Evolutionary conservation across 805 yeast species (phyloP), one percentile per base, ranked within the genome.

Genomic region (Saccharomycopsis guyanensis): DNA sequence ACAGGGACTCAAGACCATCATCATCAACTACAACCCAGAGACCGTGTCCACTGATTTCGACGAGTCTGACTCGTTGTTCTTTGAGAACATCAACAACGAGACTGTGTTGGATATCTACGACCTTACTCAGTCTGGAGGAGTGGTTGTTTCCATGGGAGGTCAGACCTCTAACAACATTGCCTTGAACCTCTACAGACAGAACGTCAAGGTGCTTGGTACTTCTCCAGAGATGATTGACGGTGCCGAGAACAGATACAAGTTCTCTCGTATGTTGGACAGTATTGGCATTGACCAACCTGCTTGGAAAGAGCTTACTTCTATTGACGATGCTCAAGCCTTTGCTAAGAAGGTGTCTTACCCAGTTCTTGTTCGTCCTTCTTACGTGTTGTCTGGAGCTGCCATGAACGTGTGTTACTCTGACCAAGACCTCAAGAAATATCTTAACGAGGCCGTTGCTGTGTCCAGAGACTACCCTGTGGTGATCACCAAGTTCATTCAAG

Each of bases 251-350:
- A 80, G 98, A 71, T 89, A 87, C 76, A 91, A 93, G 71, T 91
- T 91, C 72, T 87, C 96, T 38, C 86, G 96, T 69, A 88, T 91
- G 94, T 75, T 91, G 69, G 98, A 91, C 67, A 78, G 78, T 56
- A 91, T 91, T 60, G 96, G 95, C 47, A 97, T 91, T 54, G 98
- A 91, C 69, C 98, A 91, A 70, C 98, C 98, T 38, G 96, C 96
- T 33, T 91, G 98, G 98, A 91, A 89, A 66, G 98, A 91, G 67
- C 76, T 91, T 58, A 88, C 97, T 32, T 86, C 96, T 20, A 73
- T 87, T 49, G 86, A 74, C 34, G 97, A 91, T 66, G 97, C 98
- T 50, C 94, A 86, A 64, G 79, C 70, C 38, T 91, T 91, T 62
- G 97, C 97, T 49, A 83, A 86, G 41, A 80, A 77, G 61, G 97